phyloP scores from a whole-genome alignment of 2,329 filamentous ascomycete genomes.

The Raffaelea ambrosiae region DNA sequence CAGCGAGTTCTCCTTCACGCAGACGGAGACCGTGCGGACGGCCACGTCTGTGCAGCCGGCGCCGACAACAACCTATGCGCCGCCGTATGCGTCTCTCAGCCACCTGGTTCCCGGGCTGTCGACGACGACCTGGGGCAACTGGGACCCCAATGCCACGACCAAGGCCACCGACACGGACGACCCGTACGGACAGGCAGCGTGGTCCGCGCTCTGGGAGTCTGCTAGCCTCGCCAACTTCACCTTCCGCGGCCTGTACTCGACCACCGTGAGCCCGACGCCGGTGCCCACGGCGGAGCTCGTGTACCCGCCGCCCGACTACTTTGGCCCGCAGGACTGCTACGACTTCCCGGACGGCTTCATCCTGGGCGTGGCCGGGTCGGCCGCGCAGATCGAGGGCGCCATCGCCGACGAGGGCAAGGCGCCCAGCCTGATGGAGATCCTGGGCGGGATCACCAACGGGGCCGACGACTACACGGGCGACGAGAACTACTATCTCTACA shows the following conservation, averaged over 20 bases:
- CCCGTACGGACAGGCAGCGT: constrained; percentile 29
- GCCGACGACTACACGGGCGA: constrained; percentile 29
- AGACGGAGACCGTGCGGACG: not conserved
- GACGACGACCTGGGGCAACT: constrained; percentile 32
- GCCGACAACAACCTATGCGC: not conserved
- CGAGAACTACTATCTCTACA: constrained; percentile 47
- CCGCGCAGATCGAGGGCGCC: constrained; percentile 37
- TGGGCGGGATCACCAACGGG: constrained; percentile 15
- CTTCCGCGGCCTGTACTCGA: constrained; percentile 15
- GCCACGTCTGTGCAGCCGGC: not conserved
- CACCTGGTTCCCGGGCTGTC: constrained; percentile 13
- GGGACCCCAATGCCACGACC: constrained; percentile 20
- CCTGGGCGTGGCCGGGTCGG: constrained; percentile 39
- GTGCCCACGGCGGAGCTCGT: constrained; percentile 45
- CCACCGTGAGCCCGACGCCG: constrained; percentile 46
- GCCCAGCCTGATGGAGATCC: constrained; percentile 31
- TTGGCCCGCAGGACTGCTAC: constrained; percentile 37
- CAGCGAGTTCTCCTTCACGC: not conserved
- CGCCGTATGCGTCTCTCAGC: too few species aligned
- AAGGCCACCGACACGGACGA: constrained; percentile 22
- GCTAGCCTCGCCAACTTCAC: constrained; percentile 22
- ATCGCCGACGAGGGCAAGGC: constrained; percentile 32
- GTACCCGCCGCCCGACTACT: constrained; percentile 43
- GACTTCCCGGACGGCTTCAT: constrained; percentile 39
- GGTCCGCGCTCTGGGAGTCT: constrained; percentile 25